Evolutionary conservation across 176 grass and related monocot species (phyloP), one percentile per base, ranked within the genome.

Genomic region (Hsuehochloa calcarea): DNA sequence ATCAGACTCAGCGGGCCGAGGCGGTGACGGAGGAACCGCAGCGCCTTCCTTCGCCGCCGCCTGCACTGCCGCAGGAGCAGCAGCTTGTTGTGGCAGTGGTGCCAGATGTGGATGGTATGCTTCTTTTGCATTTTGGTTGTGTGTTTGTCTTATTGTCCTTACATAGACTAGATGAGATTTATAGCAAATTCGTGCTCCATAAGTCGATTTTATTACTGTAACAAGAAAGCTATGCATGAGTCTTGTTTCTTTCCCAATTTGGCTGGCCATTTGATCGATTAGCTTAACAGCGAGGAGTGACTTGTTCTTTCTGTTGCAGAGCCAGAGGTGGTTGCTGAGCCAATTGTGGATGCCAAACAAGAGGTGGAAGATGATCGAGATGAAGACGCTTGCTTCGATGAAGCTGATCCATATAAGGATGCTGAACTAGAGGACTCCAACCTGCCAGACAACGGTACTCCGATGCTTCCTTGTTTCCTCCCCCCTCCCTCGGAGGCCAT

Each of bases 401-500:
- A 75, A 75, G 75, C 43, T 5, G 80, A 80, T 69, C 77, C 22
- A 25, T 80, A 80, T 23, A 51, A 87, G 45, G 80, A 70, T 5
- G 68, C 75, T 38, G 75, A 87, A 55, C 70, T 87, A 52, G 75
- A 87, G 81, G 50, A 62, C 52, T 84, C 89, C 15, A 87, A 74
- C 76, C 69, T 87, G 62, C 80, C 55, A 58, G 62, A 76, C 25
- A 87, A 80, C 6, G 75, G 84, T 65, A 87, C 85, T 19, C 69
- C 75, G 3, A 87, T 84, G 85, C 80, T 75, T 63, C 89, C 89
- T 27, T 87, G 85, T 55, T 87, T 91, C 43, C 80, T 87, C 22
- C 89, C 80, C 8, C 84, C 81, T 7, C 80, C 89, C 40, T 87
- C 85, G 1, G 85, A 91, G 65, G 89, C 89, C 40, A 87, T 91